Percentiles rank a stretch among this genome's conserved stretches.
phyloP scores from a whole-genome alignment of 306 rosid genomes.

The Cicer pinnatifidum region DNA sequence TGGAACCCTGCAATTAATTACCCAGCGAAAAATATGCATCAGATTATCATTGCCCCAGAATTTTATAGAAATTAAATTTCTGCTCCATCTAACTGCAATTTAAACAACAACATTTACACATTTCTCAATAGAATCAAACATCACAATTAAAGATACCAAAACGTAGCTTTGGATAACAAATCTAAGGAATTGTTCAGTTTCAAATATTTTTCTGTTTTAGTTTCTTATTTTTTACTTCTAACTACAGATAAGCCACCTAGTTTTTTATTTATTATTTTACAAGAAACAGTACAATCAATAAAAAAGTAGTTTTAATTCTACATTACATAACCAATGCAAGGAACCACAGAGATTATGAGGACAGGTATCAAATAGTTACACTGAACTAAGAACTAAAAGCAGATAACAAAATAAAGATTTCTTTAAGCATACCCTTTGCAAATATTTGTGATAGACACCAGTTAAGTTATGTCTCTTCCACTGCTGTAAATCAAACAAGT shows the following conservation, averaged over 20 bases:
- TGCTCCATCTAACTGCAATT: conserved; percentile 34
- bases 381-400: conserved; percentile 30
- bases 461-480: conserved; percentile 85
- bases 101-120: neutral
- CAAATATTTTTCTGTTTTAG: neutral
- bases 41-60: conserved; percentile 31
- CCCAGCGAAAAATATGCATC: conserved; percentile 34
- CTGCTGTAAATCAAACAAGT: conserved; percentile 76
- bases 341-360: neutral
- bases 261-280: neutral
- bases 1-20: conserved; percentile 63
- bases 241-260: neutral
- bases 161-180: neutral
- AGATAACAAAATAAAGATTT: conserved; percentile 22
- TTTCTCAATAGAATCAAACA: conserved; percentile 10
- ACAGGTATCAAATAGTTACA: neutral
- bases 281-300: neutral
- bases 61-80: conserved; percentile 6
- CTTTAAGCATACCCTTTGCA: conserved; percentile 68
- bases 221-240: neutral
- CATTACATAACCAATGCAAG: conserved; percentile 21
- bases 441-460: conserved; percentile 63
- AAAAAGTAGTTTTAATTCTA: conserved; percentile 4
- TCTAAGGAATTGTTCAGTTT: neutral
- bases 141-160: conserved; percentile 22